Evolutionary conservation across 352 stramenopile species (phyloP).

Genomic region (Globisporangium megalacanthum): DNA sequence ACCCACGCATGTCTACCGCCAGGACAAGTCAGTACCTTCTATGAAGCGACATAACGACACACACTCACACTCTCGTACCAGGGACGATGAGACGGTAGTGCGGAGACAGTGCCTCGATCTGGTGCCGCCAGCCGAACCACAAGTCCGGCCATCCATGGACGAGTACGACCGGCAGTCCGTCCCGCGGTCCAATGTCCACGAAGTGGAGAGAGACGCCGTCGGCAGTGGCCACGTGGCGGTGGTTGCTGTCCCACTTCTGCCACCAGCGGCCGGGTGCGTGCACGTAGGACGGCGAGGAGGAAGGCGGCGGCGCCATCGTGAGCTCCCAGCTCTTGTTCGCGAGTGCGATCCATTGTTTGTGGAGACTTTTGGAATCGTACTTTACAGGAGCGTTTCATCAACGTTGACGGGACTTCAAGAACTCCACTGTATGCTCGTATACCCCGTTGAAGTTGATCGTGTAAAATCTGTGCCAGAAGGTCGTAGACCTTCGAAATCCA

Average conservation of each 20-base stretch:
- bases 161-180: constrained; percentile 50
- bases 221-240: constrained; percentile 25
- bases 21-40: constrained; percentile 2
- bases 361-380: background rate
- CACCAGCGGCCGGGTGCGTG: constrained; percentile 13
- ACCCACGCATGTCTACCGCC: constrained; percentile 50
- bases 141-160: constrained; percentile 75
- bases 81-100: constrained; percentile 52
- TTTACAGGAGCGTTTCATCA: too few species aligned
- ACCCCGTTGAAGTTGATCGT: too few species aligned
- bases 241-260: constrained; percentile 28
- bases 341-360: too few species aligned
- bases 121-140: constrained; percentile 69
- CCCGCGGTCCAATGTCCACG: constrained; percentile 42
- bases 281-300: constrained; percentile 6
- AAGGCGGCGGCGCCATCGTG: constrained; percentile 13
- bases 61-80: background rate
- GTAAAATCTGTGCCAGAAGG: too few species aligned
- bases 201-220: constrained; percentile 45
- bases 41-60: background rate
- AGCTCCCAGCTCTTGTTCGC: constrained; percentile 3
- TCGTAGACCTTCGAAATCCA: too few species aligned
- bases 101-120: constrained; percentile 43
- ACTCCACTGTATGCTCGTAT: too few species aligned
- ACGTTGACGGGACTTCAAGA: too few species aligned